A percentile compares a stretch with the other conserved stretches of the same genome.
Evolutionary conservation across 176 grass and related monocot species (phyloP).

Genomic region (Paspalum notatum): DNA sequence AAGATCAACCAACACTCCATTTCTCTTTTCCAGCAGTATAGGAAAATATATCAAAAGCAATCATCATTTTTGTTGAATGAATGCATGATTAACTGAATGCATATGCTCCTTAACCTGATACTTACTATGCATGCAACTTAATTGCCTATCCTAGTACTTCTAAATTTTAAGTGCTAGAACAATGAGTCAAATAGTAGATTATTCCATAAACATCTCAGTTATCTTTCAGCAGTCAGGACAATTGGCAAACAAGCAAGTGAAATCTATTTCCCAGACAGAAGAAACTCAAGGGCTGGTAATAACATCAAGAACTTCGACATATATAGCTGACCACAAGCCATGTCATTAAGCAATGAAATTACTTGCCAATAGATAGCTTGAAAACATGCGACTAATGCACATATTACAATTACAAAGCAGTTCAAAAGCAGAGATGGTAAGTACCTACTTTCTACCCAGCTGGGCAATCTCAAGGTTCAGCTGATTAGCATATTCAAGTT

Average conservation of each 20-base stretch:
- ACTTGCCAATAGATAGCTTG: slow-evolving; percentile 16
- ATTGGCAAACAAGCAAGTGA: slow-evolving; percentile 24
- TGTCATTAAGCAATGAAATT: slow-evolving; percentile 23
- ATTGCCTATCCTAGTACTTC: slow-evolving; percentile 5
- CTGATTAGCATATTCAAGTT: slow-evolving; percentile 76
- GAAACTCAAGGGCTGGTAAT: background rate
- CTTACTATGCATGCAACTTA: background rate
- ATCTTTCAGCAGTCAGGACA: background rate
- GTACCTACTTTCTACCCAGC: slow-evolving; percentile 91
- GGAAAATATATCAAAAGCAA: background rate
- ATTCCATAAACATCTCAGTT: slow-evolving; percentile 16
- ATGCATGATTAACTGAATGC: slow-evolving; percentile 3
- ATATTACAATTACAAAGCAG: slow-evolving; percentile 11
- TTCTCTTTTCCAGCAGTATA: background rate
- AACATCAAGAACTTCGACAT: slow-evolving; percentile 24
- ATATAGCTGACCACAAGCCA: slow-evolving; percentile 27
- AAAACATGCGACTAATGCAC: slow-evolving; percentile 4
- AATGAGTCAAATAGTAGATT: slow-evolving; percentile 13
- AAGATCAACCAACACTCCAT: background rate
- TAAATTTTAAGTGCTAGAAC: slow-evolving; percentile 28
- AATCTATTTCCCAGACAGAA: slow-evolving; percentile 13
- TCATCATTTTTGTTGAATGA: background rate
- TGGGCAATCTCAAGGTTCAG: slow-evolving; percentile 81
- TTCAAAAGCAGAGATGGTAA: slow-evolving; percentile 28
- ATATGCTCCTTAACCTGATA: slow-evolving; percentile 5